Percentiles rank a stretch among this genome's conserved stretches.
Evolutionary conservation across 345 rosid genomes (phyloP).

Genomic region (Citrus medica): DNA sequence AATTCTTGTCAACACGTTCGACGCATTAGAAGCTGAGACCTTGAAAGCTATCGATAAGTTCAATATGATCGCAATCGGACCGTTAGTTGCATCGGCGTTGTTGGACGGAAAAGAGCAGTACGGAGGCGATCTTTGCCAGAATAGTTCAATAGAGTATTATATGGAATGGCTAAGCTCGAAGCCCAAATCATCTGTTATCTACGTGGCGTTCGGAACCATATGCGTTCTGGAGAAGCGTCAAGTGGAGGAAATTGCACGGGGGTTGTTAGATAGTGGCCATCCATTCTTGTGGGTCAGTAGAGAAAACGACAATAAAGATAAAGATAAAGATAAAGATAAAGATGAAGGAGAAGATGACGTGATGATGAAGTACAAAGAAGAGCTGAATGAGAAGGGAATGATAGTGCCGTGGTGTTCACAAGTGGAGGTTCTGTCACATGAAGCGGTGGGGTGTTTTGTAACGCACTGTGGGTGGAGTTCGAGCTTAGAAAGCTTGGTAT

Average conservation of each 20-base stretch:
- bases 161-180: conserved; percentile 43
- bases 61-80: conserved; percentile 44
- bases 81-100: conserved; percentile 41
- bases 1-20: conserved; percentile 56
- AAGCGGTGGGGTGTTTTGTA: conserved; percentile 55
- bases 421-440: conserved; percentile 55
- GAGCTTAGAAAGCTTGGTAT: conserved; percentile 51
- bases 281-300: conserved; percentile 63
- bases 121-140: conserved; percentile 30
- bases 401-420: conserved; percentile 73
- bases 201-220: conserved; percentile 60
- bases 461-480: conserved; percentile 88
- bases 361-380: conserved; percentile 32
- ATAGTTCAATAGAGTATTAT: conserved; percentile 22
- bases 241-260: conserved; percentile 40
- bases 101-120: conserved; percentile 20
- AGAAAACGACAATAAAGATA: conserved; percentile 1
- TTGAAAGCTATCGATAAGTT: conserved; percentile 25
- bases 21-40: conserved; percentile 54
- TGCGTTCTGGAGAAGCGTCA: conserved; percentile 38
- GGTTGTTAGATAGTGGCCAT: conserved; percentile 22
- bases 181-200: conserved; percentile 29
- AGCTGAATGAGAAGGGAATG: conserved; percentile 47
- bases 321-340: neutral
- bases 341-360: conserved; percentile 22